Base-by-base conservation (phyloP, 441 rosid genomes). In the Eutrema salsugineum region DNA sequence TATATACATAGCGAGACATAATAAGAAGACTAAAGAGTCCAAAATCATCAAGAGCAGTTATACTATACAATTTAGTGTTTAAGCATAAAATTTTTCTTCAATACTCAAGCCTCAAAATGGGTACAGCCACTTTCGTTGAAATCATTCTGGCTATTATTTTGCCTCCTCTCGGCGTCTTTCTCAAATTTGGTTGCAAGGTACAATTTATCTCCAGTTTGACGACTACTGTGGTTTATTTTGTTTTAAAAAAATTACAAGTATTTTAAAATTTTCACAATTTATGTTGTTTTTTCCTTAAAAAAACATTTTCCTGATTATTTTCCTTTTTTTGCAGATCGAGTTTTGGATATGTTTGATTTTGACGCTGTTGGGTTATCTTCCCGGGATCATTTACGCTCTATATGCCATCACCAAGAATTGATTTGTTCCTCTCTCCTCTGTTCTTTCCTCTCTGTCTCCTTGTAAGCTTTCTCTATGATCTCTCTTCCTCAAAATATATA, bases 91-190 rank as follows among this genome's bases (percentile, higher is more conserved):
- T 11, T 28, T 38, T 60, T 27, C 32, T n/a, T 43, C 27, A 12
- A 17, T 38, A 66, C 8, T 55, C 30, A 14, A 70, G n/a, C 62
- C 68, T 35, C 9, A 65, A 65, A 36, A 77, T 70, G 80, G 33
- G 68, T 19, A 81, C 91, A 14, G 85, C 82, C 5, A 91, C 77
- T 1, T 91, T 85, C 85, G 0, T 91, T 3, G 97, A 91, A 64
- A 88, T 91, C 68, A 14, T 93, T 63, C 40, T 93, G 70, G 97
- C 98, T 32, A 87, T 93, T 76, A 10, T 93, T 60, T 84, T 93
- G 86, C 98, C 98, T 39, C 98, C 98, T 61, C 93, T 93, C 0
- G 98, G 98, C 5, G 98, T 93, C 69, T 93, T 91, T 80, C 93
- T 91, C 83, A 93, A 88, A 80, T 89, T 11, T 68, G 94, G 96